phyloP scores from a whole-genome alignment of 108 stramenopile species.

The Parietichytrium sp. region DNA sequence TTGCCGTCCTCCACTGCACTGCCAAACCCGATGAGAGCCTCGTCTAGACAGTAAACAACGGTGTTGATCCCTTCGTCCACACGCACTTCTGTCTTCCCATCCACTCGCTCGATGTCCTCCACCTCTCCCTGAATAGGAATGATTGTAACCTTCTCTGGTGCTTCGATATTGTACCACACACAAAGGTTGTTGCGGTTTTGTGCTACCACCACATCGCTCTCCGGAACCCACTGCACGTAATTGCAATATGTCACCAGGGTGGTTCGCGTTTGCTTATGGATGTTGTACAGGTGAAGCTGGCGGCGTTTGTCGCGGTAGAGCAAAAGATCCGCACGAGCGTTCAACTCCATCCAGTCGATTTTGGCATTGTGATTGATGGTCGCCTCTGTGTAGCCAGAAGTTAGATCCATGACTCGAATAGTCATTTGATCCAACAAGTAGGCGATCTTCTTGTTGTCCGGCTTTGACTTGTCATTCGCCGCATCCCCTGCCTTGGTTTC shows the following conservation, averaged over 20 bases:
- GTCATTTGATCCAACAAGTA: constrained; percentile 66
- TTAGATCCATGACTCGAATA: constrained; percentile 61
- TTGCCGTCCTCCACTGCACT: constrained; percentile 63
- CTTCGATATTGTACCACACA: constrained; percentile 70
- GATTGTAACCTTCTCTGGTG: constrained; percentile 63
- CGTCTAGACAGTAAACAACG: constrained; percentile 62
- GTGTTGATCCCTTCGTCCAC: constrained; percentile 65
- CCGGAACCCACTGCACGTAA: constrained; percentile 72
- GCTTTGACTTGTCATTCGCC: background rate
- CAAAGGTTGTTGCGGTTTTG: constrained; percentile 59
- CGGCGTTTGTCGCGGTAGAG: constrained; percentile 62
- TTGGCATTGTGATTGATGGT: constrained; percentile 55
- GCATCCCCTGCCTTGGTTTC: background rate
- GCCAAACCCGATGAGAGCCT: constrained; percentile 65
- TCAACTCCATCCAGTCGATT: constrained; percentile 70
- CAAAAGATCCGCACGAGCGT: constrained; percentile 56
- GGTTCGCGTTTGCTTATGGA: constrained; percentile 48
- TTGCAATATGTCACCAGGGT: constrained; percentile 63
- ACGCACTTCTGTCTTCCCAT: constrained; percentile 65
- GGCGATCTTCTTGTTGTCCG: constrained; percentile 63
- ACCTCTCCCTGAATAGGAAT: constrained; percentile 66
- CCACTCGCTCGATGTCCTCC: constrained; percentile 62
- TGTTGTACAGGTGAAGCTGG: constrained; percentile 58
- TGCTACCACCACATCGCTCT: constrained; percentile 66
- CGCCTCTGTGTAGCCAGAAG: constrained; percentile 44